Conservation (phyloP, 768 basidiomycete species). For the Serendipita vermifera region DNA sequence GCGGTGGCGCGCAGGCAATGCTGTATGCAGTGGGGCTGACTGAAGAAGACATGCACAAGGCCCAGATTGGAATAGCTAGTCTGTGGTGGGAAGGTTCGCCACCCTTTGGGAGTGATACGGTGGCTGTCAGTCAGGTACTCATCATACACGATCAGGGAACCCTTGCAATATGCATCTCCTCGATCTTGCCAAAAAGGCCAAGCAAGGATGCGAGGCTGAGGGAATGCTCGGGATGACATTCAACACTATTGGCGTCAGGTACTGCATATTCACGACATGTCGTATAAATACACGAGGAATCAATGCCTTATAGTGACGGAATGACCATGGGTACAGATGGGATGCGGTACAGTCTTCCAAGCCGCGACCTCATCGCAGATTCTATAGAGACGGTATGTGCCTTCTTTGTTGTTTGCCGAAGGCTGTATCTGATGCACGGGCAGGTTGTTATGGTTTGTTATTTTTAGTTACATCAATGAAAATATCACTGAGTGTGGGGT, state of each 20-base stretch:
- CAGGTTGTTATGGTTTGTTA: constrained; percentile 44
- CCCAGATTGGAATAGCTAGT: constrained; percentile 80
- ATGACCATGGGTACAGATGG: constrained; percentile 87
- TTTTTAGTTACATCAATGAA: not conserved
- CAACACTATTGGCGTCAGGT: constrained; percentile 79
- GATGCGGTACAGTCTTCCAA: constrained; percentile 54
- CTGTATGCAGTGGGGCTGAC: constrained; percentile 66
- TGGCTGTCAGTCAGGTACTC: not conserved
- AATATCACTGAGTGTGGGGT: not conserved
- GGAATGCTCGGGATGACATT: constrained; percentile 71
- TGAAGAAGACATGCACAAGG: constrained; percentile 71
- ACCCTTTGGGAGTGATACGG: constrained; percentile 10
- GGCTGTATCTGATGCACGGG: not conserved
- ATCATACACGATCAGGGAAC: constrained; percentile 38
- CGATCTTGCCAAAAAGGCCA: constrained; percentile 65
- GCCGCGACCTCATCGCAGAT: constrained; percentile 80
- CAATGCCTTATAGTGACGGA: constrained; percentile 42
- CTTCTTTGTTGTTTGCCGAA: constrained; percentile 1
- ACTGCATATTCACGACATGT: constrained; percentile 16
- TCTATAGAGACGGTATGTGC: constrained; percentile 63
- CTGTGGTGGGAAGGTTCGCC: constrained; percentile 72
- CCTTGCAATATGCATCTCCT: constrained; percentile 78
- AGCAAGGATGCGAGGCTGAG: constrained; percentile 70
- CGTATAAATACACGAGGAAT: not conserved
- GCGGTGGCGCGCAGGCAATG: constrained; percentile 78